Conservation (phyloP, 768 basidiomycete species). For the Termitomyces sp. region DNA sequence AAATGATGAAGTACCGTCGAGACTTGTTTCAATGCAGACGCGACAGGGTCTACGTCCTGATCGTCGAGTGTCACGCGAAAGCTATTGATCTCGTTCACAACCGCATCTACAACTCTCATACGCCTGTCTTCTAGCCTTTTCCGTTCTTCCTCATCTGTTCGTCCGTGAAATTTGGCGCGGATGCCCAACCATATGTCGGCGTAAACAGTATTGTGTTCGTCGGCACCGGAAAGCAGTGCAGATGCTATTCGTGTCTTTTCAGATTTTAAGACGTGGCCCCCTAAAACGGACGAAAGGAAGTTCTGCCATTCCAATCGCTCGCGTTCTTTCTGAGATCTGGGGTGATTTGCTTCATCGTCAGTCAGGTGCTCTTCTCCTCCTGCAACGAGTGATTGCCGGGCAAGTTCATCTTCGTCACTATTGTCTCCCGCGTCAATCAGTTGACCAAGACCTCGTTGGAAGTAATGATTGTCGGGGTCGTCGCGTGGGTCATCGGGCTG, state of each 20-base stretch:
- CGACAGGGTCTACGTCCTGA: constrained; percentile 27
- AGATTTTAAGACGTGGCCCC: constrained; percentile 90
- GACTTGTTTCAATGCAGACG: constrained; percentile 56
- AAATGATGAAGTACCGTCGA: constrained; percentile 64
- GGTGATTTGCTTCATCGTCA: constrained; percentile 60
- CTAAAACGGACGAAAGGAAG: constrained; percentile 88
- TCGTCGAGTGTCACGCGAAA: constrained; percentile 54
- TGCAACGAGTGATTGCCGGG: constrained; percentile 32
- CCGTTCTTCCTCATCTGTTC: constrained; percentile 78
- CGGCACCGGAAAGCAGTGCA: constrained; percentile 61
- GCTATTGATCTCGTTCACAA: constrained; percentile 76
- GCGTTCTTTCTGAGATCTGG: constrained; percentile 66
- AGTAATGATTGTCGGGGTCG: constrained; percentile 82
- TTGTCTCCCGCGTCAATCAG: constrained; percentile 64
- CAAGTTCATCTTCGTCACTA: constrained; percentile 71
- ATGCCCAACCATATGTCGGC: constrained; percentile 85
- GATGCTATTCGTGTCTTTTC: constrained; percentile 92
- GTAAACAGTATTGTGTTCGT: constrained; percentile 63
- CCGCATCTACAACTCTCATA: constrained; percentile 70
- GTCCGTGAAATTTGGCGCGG: constrained; percentile 77
- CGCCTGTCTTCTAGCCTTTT: constrained; percentile 79
- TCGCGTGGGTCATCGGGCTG: constrained; percentile 64
- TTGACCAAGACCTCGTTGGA: constrained; percentile 63
- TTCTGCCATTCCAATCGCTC: constrained; percentile 94
- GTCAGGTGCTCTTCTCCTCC: constrained; percentile 46